A percentile compares a stretch with the other conserved stretches of the same genome.
phyloP scores from a whole-genome alignment of 768 basidiomycete species.

The Scleroderma bovista region DNA sequence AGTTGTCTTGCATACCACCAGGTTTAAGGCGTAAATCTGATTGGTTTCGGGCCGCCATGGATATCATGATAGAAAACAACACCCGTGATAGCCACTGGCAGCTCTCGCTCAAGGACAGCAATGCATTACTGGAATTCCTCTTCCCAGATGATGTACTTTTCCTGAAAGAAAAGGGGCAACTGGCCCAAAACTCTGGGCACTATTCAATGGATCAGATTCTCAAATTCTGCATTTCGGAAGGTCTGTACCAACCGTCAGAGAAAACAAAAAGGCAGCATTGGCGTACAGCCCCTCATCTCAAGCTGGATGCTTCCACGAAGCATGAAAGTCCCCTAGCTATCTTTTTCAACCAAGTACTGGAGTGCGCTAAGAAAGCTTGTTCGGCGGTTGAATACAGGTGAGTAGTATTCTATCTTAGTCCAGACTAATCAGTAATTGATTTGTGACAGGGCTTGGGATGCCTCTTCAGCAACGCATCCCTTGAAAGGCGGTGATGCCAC shows the following conservation, averaged over 20 bases:
- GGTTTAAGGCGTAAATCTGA: too few relatives aligned
- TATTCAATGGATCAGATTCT: background rate
- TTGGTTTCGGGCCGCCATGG: too few relatives aligned
- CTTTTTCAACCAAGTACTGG: background rate
- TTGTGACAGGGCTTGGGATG: background rate
- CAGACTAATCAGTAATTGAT: background rate
- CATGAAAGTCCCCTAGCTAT: background rate
- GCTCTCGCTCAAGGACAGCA: too few relatives aligned
- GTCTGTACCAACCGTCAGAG: background rate
- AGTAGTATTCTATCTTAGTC: background rate
- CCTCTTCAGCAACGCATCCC: too few relatives aligned
- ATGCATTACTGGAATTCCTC: background rate
- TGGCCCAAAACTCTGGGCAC: background rate
- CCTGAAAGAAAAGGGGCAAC: background rate
- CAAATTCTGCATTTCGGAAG: background rate
- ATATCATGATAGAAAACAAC: too few relatives aligned
- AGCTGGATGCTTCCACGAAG: background rate
- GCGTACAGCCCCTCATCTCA: background rate
- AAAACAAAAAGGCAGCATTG: background rate
- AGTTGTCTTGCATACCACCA: conserved; percentile 1
- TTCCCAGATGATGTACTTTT: background rate
- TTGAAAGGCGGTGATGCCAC: too few relatives aligned
- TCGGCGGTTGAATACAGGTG: background rate
- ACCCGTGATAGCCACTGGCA: too few relatives aligned
- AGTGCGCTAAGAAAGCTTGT: background rate